A percentile compares a stretch with the other conserved stretches of the same genome.
These are phyloP conservation scores for Xylariaceae sp. DNA, from an alignment of 2,329 filamentous ascomycete species.

Conservation along the genomic window DNA sequence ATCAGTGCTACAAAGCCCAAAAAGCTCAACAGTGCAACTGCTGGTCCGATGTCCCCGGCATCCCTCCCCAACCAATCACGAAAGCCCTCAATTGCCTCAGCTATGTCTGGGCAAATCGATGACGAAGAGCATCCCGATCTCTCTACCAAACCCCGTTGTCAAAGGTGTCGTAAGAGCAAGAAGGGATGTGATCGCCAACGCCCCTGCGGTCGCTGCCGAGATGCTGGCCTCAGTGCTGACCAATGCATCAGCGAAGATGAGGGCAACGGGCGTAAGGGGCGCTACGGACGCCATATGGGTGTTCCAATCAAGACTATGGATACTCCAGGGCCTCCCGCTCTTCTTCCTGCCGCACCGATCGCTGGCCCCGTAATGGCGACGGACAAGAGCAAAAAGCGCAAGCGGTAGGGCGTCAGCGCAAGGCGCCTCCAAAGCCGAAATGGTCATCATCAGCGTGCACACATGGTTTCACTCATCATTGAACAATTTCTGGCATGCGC, in stretches of 20 bases:
- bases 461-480: too few relatives aligned
- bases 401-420: slow-evolving; percentile 41
- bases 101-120: slow-evolving; percentile 53
- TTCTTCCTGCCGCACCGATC: slow-evolving; percentile 41
- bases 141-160: slow-evolving; percentile 93
- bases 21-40: slow-evolving; percentile 40
- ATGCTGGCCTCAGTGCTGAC: slow-evolving; percentile 88
- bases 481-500: slow-evolving; percentile 6
- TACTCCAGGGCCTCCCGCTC: slow-evolving; percentile 32
- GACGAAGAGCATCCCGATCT: slow-evolving; percentile 91
- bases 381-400: slow-evolving; percentile 61
- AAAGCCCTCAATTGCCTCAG: slow-evolving; percentile 70
- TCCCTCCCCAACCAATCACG: slow-evolving; percentile 66
- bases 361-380: slow-evolving; percentile 39
- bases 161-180: slow-evolving; percentile 98
- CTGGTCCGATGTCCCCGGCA: slow-evolving; percentile 56
- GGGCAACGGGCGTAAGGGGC: slow-evolving; percentile 92
- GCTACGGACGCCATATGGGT: slow-evolving; percentile 73
- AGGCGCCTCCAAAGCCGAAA: too few relatives aligned
- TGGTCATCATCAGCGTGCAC: too few relatives aligned
- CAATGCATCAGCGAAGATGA: slow-evolving; percentile 97
- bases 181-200: slow-evolving; percentile 97
- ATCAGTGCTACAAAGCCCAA: slow-evolving; percentile 49
- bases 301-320: slow-evolving; percentile 61
- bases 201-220: slow-evolving; percentile 90